Percentiles rank a stretch among this genome's conserved stretches.
Conservation (phyloP, 2,329 filamentous ascomycete species). For the Lasiodiplodia citricola region DNA sequence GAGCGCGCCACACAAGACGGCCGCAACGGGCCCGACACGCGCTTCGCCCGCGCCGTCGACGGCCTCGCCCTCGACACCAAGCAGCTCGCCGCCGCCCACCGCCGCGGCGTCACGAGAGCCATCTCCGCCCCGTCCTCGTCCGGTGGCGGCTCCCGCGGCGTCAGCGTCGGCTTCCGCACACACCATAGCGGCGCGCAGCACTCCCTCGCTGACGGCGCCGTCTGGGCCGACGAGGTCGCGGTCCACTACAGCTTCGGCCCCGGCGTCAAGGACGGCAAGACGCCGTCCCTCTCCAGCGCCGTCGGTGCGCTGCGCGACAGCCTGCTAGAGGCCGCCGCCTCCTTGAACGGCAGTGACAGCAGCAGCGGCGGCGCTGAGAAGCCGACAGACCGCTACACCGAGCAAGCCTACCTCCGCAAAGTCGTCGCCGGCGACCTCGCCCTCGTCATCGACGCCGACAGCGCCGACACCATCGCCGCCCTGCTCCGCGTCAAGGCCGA, state of each 20-base stretch:
- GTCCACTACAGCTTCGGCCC: slow-evolving; percentile 59
- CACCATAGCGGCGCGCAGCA: slow-evolving; percentile 36
- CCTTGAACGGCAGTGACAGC: slow-evolving; percentile 44
- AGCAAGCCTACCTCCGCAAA: slow-evolving; percentile 57
- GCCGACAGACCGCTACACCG: slow-evolving; percentile 25
- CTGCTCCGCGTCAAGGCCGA: slow-evolving; percentile 64
- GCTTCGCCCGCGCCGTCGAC: slow-evolving; percentile 62
- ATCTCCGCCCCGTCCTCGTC: slow-evolving; percentile 44
- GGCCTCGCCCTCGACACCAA: slow-evolving; percentile 49
- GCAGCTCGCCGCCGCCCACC: slow-evolving; percentile 43
- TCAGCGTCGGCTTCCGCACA: slow-evolving; percentile 44
- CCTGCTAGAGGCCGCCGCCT: slow-evolving; percentile 58
- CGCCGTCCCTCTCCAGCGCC: slow-evolving; percentile 59
- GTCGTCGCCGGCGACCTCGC: slow-evolving; percentile 62
- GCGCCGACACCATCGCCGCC: slow-evolving; percentile 66
- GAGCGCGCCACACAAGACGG: slow-evolving; percentile 56
- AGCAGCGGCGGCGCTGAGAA: slow-evolving; percentile 38
- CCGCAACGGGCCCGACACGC: slow-evolving; percentile 54
- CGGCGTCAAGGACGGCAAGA: slow-evolving; percentile 51
- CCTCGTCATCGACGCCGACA: slow-evolving; percentile 65
- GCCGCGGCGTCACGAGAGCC: slow-evolving; percentile 46
- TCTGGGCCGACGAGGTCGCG: slow-evolving; percentile 47
- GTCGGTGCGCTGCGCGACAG: slow-evolving; percentile 60
- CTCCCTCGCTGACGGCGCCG: slow-evolving; percentile 38
- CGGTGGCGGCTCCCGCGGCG: slow-evolving; percentile 42